Percentiles rank a stretch among this genome's conserved stretches.
phyloP scores from a whole-genome alignment of 2,329 filamentous ascomycete species.

The Xylariaceae sp. region DNA sequence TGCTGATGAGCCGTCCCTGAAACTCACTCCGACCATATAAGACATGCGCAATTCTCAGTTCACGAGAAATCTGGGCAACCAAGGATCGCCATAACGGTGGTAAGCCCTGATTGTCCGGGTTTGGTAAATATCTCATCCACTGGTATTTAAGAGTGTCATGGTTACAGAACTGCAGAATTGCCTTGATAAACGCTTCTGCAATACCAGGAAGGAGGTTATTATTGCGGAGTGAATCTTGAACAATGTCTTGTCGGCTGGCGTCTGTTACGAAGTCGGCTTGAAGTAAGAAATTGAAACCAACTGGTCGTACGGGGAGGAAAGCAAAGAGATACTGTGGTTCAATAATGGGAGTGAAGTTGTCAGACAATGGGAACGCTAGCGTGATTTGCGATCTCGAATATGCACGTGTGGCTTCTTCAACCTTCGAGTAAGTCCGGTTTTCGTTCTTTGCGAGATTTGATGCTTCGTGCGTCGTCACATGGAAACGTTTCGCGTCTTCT shows the following conservation, averaged over 20 bases:
- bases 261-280: constrained; percentile 46
- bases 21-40: constrained; percentile 22
- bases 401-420: constrained; percentile 16
- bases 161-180: constrained; percentile 34
- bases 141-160: constrained; percentile 33
- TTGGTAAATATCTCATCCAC: constrained; percentile 43
- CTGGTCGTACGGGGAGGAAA: constrained; percentile 39
- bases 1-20: constrained; percentile 22
- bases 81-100: constrained; percentile 3
- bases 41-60: background rate
- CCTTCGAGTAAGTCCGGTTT: constrained; percentile 27
- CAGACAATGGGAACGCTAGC: constrained; percentile 41
- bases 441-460: constrained; percentile 29
- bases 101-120: constrained; percentile 10
- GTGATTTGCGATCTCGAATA: constrained; percentile 32
- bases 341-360: constrained; percentile 27
- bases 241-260: constrained; percentile 40
- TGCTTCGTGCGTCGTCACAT: constrained; percentile 25
- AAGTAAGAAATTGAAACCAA: constrained; percentile 45
- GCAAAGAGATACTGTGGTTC: constrained; percentile 39
- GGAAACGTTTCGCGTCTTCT: constrained; percentile 20
- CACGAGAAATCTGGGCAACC: constrained; percentile 1
- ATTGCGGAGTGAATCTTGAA: constrained; percentile 35
- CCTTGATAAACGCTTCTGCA: constrained; percentile 34
- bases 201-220: constrained; percentile 29